Evolutionary conservation across 139 green algal genomes (phyloP), one percentile per base, ranked within the genome.

Genomic region (Volvox africanus): DNA sequence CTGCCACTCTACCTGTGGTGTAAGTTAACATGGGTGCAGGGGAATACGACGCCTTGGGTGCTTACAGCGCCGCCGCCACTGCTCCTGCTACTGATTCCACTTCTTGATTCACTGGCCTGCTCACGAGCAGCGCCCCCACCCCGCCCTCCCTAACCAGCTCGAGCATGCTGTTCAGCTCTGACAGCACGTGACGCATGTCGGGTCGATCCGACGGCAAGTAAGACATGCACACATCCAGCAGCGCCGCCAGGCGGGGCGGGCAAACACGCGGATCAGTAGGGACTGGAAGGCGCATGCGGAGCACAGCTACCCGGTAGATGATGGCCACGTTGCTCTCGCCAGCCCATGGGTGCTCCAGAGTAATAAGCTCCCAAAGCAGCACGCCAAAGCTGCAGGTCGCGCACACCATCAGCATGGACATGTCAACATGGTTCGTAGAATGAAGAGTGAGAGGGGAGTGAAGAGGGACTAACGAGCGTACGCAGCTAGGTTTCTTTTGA

Each of bases 231-330:
- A 21, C 36, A 26, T 76, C 65, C 17, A 91, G 78, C 36, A 91
- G 88, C 65, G 78, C 37, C 22, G 35, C 79, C 50, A 91, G 77
- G 71, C 67, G 84, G 2, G 75, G 65, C 24, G 87, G 82, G 30
- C 91, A 87, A 44, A 82, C 69, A 35, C 62, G 21, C 0, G 76
- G 76, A 44, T 88, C 83, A 22, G 80, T 19, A 2, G 91, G 91
- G 30, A 88, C 1, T 21, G 86, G 36, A 75, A 86, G 86, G 82
- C 83, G 82, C 68, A 89, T 80, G 79, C 83, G 67, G 61, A 92
- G 92, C 68, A 94, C 82, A 0, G 92, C 92, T 24, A 94, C 92
- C 12, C 87, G 68, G 90, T 95, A 95, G 68, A 95, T 95, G 90
- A 95, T 95, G 83, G 88, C 83, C 68, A 95, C 88, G 69, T 92